phyloP scores from a whole-genome alignment of 1,284 basidiomycete species.

The Leccinum cinnamomeum region DNA sequence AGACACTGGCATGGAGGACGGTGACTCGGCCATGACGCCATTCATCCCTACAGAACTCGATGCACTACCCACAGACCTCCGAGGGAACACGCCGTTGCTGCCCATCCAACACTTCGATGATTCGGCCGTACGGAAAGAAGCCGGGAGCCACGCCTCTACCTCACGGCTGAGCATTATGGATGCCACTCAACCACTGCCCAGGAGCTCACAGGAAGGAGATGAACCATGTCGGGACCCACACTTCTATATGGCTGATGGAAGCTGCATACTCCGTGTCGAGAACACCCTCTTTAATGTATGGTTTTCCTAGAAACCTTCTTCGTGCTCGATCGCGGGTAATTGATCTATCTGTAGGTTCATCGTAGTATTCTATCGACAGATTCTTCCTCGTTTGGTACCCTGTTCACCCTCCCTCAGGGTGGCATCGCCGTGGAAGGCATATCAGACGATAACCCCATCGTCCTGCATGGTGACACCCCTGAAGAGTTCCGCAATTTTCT shows the following conservation, averaged over 20 bases:
- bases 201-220: conserved; percentile 14
- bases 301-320: conserved; percentile 1
- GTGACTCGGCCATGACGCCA: conserved; percentile 9
- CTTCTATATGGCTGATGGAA: conserved; percentile 58
- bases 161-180: conserved; percentile 3
- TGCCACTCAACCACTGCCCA: neutral
- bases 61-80: neutral
- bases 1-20: conserved; percentile 22
- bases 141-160: conserved; percentile 9
- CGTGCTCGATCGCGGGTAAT: neutral
- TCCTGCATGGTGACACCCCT: conserved; percentile 57
- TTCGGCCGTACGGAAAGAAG: conserved; percentile 10
- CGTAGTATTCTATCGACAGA: conserved; percentile 61
- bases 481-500: conserved; percentile 64
- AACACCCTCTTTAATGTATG: conserved; percentile 66
- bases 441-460: conserved; percentile 62
- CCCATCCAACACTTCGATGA: conserved; percentile 4
- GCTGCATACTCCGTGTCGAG: conserved; percentile 56
- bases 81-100: neutral
- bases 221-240: conserved; percentile 33
- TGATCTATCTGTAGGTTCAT: conserved; percentile 51
- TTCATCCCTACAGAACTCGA: conserved; percentile 31
- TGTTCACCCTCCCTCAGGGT: conserved; percentile 65
- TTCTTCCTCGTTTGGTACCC: conserved; percentile 56
- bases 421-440: conserved; percentile 48